These are phyloP conservation scores for Pittosporum tobira DNA, from an alignment of 129 eudicot genomes.

Conservation along the genomic window DNA sequence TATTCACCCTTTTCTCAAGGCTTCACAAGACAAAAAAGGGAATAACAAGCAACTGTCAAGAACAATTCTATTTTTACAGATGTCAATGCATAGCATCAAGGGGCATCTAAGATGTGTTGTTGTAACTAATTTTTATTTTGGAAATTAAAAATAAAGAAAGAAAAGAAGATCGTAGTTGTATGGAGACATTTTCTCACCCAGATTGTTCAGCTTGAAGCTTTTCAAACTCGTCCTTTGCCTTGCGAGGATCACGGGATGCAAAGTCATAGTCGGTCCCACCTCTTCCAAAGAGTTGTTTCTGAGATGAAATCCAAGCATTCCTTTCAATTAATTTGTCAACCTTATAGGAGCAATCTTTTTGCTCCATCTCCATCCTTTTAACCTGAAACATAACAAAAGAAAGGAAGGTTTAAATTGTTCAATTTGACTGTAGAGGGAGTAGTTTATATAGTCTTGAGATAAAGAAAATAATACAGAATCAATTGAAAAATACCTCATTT, in stretches of 20 bases:
- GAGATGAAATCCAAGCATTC: slow-evolving; percentile 85
- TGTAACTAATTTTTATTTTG: not conserved
- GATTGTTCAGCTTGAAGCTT: slow-evolving; percentile 80
- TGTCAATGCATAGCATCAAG: not conserved
- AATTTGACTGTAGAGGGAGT: not conserved
- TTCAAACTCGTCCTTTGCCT: slow-evolving; percentile 53
- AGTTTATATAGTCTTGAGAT: not conserved
- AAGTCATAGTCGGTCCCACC: slow-evolving; percentile 89
- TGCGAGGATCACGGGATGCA: slow-evolving; percentile 65
- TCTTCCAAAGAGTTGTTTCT: slow-evolving; percentile 92
- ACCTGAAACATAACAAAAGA: slow-evolving; percentile 35
- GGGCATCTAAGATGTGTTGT: not conserved
- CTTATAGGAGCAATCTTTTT: slow-evolving; percentile 66
- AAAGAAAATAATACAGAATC: slow-evolving; percentile 5
- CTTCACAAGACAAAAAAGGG: slow-evolving; percentile 24
- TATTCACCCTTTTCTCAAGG: slow-evolving; percentile 96
- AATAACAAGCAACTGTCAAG: slow-evolving; percentile 3
- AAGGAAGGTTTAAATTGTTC: not conserved
- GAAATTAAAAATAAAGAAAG: not conserved
- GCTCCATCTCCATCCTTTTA: slow-evolving; percentile 94
- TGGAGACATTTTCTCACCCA: slow-evolving; percentile 35
- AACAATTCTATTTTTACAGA: not conserved
- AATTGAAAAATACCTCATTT: slow-evolving; percentile 63
- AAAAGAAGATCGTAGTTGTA: not conserved
- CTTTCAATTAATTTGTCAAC: slow-evolving; percentile 79